phyloP scores from a whole-genome alignment of 1,139 yeast genomes.

The Debaryomycetaceae sp. region DNA sequence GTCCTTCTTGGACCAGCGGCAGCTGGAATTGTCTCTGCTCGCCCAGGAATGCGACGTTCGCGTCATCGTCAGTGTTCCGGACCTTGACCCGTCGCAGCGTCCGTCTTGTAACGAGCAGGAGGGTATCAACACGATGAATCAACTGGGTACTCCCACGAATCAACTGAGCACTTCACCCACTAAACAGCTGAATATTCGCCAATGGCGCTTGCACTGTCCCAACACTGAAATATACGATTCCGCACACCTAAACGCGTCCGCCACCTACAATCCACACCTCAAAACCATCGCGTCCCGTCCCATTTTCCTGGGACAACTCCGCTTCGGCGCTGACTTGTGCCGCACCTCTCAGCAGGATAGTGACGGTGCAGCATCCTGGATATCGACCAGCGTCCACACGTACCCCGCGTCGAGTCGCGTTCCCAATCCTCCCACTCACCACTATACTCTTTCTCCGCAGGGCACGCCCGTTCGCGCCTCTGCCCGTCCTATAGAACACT shows the following conservation, averaged over 20 bases:
- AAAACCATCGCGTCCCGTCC: conserved; percentile 27
- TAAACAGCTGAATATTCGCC: too few species aligned
- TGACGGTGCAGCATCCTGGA: conserved; percentile 3
- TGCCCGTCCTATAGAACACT: too few species aligned
- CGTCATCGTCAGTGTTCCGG: conserved; percentile 8
- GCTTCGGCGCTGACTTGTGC: conserved; percentile 31
- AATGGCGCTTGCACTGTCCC: too few species aligned
- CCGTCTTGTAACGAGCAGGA: too few species aligned
- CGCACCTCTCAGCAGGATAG: too few species aligned
- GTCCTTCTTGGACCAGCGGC: conserved; percentile 5
- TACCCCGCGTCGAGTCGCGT: conserved; percentile 1
- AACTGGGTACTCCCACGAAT: too few species aligned
- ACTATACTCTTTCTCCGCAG: background rate
- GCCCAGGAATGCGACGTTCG: background rate
- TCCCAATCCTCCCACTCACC: background rate
- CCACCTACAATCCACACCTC: conserved; percentile 14
- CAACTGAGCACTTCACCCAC: too few species aligned
- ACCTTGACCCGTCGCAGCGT: too few species aligned
- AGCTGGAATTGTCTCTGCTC: background rate
- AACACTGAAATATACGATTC: conserved; percentile 9
- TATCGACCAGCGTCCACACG: conserved; percentile 8
- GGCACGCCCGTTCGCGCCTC: too few species aligned
- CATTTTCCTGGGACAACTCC: conserved; percentile 25
- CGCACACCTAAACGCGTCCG: conserved; percentile 6
- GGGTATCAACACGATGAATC: too few species aligned